A percentile compares a stretch with the other conserved stretches of the same genome.
Evolutionary conservation across 176 grass and related monocot genomes (phyloP).

Genomic region (Sorghum bicolor): DNA sequence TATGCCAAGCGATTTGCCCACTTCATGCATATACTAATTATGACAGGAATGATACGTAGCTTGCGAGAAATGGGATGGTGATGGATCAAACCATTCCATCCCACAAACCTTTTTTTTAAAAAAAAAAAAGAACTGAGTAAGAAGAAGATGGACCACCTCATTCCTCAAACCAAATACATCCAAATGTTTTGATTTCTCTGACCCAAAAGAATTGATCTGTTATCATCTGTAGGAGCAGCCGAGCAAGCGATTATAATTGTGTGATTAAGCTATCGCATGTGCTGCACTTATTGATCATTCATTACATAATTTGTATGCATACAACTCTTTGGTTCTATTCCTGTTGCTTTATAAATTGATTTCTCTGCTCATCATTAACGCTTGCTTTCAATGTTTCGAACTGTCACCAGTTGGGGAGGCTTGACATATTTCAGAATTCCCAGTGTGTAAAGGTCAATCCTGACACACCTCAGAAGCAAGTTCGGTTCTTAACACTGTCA

Average conservation of each 20-base stretch:
- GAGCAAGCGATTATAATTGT: not conserved
- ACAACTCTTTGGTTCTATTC: not conserved
- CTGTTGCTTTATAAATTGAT: not conserved
- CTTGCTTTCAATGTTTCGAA: not conserved
- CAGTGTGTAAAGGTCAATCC: conserved; percentile 88
- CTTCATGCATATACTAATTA: too few species aligned
- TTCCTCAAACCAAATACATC: too few species aligned
- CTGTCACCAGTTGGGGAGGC: conserved; percentile 51
- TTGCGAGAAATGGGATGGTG: too few species aligned
- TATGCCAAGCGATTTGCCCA: too few species aligned
- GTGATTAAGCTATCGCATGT: not conserved
- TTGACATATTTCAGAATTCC: conserved; percentile 60
- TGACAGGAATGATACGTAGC: too few species aligned
- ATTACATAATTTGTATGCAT: not conserved
- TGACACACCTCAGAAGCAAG: conserved; percentile 93
- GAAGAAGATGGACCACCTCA: too few species aligned
- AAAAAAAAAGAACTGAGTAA: too few species aligned
- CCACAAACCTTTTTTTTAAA: too few species aligned
- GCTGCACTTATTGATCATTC: not conserved
- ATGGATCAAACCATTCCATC: too few species aligned
- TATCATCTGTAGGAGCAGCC: not conserved
- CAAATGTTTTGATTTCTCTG: not conserved
- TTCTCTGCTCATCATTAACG: not conserved
- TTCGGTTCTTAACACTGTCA: conserved; percentile 75
- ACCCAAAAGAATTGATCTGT: not conserved